phyloP scores from a whole-genome alignment of 345 rosid genomes.

The Eucalyptus tenuipes region DNA sequence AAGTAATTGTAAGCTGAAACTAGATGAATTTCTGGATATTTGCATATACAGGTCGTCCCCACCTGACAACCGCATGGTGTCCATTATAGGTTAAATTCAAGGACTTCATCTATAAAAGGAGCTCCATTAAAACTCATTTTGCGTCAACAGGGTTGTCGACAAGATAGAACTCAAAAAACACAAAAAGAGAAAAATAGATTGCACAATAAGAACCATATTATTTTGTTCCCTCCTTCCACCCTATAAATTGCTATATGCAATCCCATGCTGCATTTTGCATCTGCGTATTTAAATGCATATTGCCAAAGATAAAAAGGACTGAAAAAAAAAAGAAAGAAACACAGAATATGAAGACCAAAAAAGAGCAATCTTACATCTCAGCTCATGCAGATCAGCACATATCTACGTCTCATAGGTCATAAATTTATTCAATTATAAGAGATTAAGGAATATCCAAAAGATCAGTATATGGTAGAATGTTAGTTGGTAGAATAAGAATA shows the following conservation, averaged over 20 bases:
- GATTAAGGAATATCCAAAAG: too few species aligned
- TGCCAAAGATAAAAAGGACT: not conserved
- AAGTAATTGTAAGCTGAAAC: slow-evolving; percentile 91
- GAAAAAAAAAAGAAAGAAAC: too few species aligned
- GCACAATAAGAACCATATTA: not conserved
- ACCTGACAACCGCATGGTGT: slow-evolving; percentile 69
- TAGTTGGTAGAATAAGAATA: not conserved
- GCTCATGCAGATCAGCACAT: too few species aligned
- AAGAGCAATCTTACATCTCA: too few species aligned
- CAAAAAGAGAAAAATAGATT: not conserved
- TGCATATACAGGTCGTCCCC: slow-evolving; percentile 97
- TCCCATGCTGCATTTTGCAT: not conserved
- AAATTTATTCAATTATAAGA: too few species aligned
- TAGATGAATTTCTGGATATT: slow-evolving; percentile 97
- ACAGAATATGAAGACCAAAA: too few species aligned
- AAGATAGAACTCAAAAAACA: not conserved
- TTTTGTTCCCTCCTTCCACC: not conserved
- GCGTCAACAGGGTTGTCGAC: not conserved
- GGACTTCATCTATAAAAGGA: not conserved
- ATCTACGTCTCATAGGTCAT: too few species aligned
- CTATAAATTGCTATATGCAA: too few species aligned
- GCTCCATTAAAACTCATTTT: not conserved
- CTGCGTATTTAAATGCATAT: not conserved
- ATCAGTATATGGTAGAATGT: not conserved
- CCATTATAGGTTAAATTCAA: too few species aligned